Conservation (phyloP, 768 basidiomycete species). For the Albatrellus ellisii region DNA sequence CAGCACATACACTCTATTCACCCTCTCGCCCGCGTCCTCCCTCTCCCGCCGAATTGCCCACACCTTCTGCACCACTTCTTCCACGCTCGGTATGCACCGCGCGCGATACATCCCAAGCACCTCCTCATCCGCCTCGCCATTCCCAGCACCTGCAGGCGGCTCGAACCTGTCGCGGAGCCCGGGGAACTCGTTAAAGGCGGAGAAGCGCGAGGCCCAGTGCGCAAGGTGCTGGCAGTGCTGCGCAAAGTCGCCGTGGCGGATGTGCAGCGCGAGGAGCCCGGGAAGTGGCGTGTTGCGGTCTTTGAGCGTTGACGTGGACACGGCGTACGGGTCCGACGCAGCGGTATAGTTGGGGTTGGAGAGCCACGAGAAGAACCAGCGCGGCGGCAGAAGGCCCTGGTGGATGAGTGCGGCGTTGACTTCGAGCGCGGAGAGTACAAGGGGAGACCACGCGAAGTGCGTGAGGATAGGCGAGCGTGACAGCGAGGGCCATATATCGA, state of each 20-base stretch:
- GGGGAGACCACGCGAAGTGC: slow-evolving; percentile 26
- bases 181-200: slow-evolving; percentile 32
- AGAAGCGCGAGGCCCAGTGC: slow-evolving; percentile 21
- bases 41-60: slow-evolving; percentile 6
- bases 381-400: slow-evolving; percentile 5
- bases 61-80: slow-evolving; percentile 28
- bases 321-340: slow-evolving; percentile 8
- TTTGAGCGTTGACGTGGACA: too few species aligned
- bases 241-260: slow-evolving; percentile 36
- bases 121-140: slow-evolving; percentile 15
- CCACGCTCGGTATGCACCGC: slow-evolving; percentile 29
- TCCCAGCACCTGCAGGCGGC: slow-evolving; percentile 18
- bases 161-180: slow-evolving; percentile 25
- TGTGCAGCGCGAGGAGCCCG: slow-evolving; percentile 33
- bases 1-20: slow-evolving; percentile 31
- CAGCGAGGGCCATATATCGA: slow-evolving; percentile 24
- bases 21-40: slow-evolving; percentile 12
- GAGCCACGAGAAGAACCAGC: slow-evolving; percentile 3
- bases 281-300: slow-evolving; percentile 17
- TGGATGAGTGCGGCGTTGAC: slow-evolving; percentile 18
- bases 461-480: slow-evolving; percentile 22
- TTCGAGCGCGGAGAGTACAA: slow-evolving; percentile 21
- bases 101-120: too few species aligned
- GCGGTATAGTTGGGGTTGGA: not conserved
- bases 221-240: slow-evolving; percentile 29